Percentiles rank a stretch among this genome's conserved stretches.
These are phyloP conservation scores for Colletotrichum sp. DNA, from an alignment of 2,329 filamentous ascomycete genomes.

Conservation along the genomic window DNA sequence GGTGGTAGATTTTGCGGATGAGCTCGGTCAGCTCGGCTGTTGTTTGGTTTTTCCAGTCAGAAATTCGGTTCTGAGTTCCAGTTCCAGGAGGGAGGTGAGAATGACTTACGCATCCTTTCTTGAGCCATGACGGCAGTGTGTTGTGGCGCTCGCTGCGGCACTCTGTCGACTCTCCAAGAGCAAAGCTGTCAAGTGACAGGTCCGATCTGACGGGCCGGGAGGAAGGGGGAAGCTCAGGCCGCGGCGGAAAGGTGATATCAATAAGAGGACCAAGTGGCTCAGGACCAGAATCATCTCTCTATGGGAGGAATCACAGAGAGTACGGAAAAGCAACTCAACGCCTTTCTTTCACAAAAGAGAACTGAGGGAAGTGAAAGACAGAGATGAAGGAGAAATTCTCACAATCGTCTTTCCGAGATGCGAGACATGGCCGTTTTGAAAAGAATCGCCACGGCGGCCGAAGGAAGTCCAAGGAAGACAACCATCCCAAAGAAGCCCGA, in stretches of 20 bases:
- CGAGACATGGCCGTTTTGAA: slow-evolving; percentile 14
- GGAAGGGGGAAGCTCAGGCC: background rate
- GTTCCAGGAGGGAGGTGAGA: too few species aligned
- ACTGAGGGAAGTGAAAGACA: background rate
- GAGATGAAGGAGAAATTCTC: background rate
- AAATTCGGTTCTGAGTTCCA: background rate
- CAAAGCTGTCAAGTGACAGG: background rate
- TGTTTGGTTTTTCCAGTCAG: background rate
- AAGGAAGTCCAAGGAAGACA: background rate
- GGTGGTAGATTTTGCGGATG: background rate
- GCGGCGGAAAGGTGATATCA: background rate
- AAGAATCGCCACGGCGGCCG: background rate
- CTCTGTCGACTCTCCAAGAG: background rate
- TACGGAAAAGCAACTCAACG: background rate
- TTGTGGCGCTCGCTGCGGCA: background rate
- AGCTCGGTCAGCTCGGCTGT: slow-evolving; percentile 9
- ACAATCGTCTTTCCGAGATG: background rate
- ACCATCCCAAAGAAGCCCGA: background rate
- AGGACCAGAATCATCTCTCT: background rate
- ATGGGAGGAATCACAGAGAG: background rate
- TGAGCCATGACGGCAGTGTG: slow-evolving; percentile 10
- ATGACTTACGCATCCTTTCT: slow-evolving; percentile 6
- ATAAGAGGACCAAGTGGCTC: background rate
- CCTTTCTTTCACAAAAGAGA: background rate
- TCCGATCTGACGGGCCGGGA: background rate